Conservation (phyloP, 345 rosid species). For the Eucalyptus paniculata region DNA sequence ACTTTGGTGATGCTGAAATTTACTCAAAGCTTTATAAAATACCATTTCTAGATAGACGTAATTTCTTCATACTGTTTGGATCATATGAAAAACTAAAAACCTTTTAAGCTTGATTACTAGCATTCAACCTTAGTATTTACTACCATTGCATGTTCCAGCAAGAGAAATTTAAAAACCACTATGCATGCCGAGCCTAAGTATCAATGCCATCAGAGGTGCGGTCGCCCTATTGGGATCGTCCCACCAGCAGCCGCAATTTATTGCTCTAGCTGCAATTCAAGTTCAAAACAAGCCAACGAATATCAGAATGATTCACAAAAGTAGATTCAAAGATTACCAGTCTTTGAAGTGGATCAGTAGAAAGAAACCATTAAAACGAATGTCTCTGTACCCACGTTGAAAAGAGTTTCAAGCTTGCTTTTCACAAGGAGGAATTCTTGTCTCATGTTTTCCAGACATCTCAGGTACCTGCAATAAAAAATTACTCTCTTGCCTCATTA, state of each 20-base stretch:
- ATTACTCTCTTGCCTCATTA: too few relatives aligned
- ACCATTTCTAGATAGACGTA: not conserved
- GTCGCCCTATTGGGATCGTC: constrained; percentile 14
- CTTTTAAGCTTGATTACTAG: not conserved
- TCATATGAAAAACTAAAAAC: not conserved
- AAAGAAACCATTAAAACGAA: not conserved
- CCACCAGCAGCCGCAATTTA: constrained; percentile 84
- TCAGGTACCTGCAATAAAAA: constrained; percentile 41
- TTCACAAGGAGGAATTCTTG: constrained; percentile 61
- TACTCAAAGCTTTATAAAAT: not conserved
- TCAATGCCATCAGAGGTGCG: not conserved
- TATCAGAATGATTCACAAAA: not conserved
- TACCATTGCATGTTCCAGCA: not conserved
- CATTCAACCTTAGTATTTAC: not conserved
- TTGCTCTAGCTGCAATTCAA: constrained; percentile 60
- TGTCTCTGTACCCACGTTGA: constrained; percentile 35
- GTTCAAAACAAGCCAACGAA: not conserved
- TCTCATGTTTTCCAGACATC: constrained; percentile 67
- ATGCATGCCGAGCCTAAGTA: not conserved
- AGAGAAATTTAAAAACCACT: not conserved
- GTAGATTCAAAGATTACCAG: not conserved
- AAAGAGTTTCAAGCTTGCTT: constrained; percentile 64
- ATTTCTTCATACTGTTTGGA: not conserved
- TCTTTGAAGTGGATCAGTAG: not conserved
- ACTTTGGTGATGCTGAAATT: not conserved